Evolutionary conservation across 352 stramenopile species (phyloP).

Genomic region (Aphanomyces invadans): DNA sequence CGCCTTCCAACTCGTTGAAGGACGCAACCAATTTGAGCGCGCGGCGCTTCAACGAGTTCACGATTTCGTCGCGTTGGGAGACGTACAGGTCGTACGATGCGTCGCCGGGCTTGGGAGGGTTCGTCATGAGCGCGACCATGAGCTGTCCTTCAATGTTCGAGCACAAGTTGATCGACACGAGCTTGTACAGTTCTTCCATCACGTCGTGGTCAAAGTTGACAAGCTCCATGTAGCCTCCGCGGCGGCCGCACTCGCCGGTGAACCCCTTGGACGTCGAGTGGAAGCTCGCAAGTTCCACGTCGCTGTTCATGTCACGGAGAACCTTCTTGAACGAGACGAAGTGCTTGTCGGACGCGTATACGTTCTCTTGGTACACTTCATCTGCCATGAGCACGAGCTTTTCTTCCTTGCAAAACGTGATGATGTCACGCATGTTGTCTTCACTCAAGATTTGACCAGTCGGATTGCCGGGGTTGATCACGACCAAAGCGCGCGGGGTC

Average conservation of each 20-base stretch:
- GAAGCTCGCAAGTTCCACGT: slow-evolving; percentile 97
- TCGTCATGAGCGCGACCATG: slow-evolving; percentile 97
- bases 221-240: slow-evolving; percentile 96
- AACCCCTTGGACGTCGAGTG: slow-evolving; percentile 99
- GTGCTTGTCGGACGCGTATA: slow-evolving; percentile 88
- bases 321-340: slow-evolving; percentile 96
- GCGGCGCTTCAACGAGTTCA: slow-evolving; percentile 90
- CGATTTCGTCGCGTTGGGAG: slow-evolving; percentile 88
- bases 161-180: slow-evolving; percentile 96
- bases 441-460: slow-evolving; percentile 86
- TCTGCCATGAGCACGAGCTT: slow-evolving; percentile 95
- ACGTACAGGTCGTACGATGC: slow-evolving; percentile 86
- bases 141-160: slow-evolving; percentile 96
- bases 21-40: slow-evolving; percentile 89
- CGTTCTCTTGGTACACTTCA: slow-evolving; percentile 99
- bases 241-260: slow-evolving; percentile 96
- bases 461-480: slow-evolving; percentile 99
- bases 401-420: slow-evolving; percentile 92
- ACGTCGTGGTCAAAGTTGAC: slow-evolving; percentile 88
- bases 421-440: slow-evolving; percentile 92
- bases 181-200: slow-evolving; percentile 98
- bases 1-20: slow-evolving; percentile 93
- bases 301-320: slow-evolving; percentile 79
- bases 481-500: slow-evolving; percentile 90
- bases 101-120: slow-evolving; percentile 87